Base-by-base conservation (phyloP, 2,329 filamentous ascomycete species). In the Pezicula carpinea region DNA sequence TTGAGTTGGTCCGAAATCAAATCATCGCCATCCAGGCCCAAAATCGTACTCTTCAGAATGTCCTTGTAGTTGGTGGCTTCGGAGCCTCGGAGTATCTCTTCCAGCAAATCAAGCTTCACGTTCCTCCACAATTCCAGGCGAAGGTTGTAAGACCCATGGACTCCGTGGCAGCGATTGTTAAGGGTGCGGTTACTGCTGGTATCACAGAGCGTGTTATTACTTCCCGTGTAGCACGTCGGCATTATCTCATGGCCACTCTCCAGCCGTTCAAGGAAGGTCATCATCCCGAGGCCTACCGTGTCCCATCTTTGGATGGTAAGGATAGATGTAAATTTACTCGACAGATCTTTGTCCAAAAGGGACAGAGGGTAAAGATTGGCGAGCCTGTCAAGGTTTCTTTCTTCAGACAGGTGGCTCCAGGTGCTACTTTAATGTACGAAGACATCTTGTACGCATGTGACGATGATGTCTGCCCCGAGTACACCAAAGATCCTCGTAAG, bases 131-230 rank as follows among this genome's bases (percentile, higher is more conserved):
- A 67, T 99, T 96, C 76, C 92, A 97, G 73, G 86, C 89, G 66
- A 97, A 97, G 79, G 93, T 97, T 40, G 92, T 99, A 35, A 85
- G 93, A 46, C 93, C 93, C 47, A 97, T 97, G 93, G 93, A 99
- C 73, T 96, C 93, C 1, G 93, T 99, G 48, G 91, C 93, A 36
- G 93, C 93, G 54, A 99, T 99, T 59, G 93, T 97, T 70, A 97
- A 97, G 74, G 93, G 93, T 57, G 93, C 93, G 46, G 93, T 97
- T 55, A 97, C 93, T 3, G 92, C 93, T 43, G 93, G 93, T 73
- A 97, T 99, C 64, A 96, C 92, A 0, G 93, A 99, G 71, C 84
- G 92, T 54, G 89, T 99, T 59, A 84, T 99, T 64, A 99, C 93
- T 13, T 93, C 95, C 63, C 92, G 93, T 77, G 89, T 99, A 49